phyloP scores from a whole-genome alignment of 768 basidiomycete genomes.

The Amanita muscaria region DNA sequence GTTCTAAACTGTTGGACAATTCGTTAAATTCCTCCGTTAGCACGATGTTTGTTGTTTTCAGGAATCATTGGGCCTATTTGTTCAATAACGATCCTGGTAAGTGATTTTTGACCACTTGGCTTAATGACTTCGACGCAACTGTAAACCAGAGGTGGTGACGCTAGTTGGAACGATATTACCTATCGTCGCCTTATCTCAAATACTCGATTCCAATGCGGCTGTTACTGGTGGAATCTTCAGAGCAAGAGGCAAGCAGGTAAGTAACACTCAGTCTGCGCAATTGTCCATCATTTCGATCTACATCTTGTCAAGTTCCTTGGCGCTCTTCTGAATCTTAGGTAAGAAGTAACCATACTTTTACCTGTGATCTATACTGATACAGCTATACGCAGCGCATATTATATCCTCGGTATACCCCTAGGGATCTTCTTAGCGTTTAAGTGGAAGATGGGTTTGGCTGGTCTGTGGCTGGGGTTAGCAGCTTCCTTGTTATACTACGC shows the following conservation, averaged over 20 bases:
- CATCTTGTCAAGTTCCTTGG: too few relatives aligned
- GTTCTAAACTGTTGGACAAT: not conserved
- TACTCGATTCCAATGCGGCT: constrained; percentile 70
- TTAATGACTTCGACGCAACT: constrained; percentile 3
- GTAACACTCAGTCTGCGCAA: constrained; percentile 9
- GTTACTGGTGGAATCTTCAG: constrained; percentile 74
- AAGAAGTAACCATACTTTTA: constrained; percentile 11
- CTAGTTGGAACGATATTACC: constrained; percentile 67
- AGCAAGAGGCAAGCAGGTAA: constrained; percentile 69
- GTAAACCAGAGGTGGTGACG: constrained; percentile 42
- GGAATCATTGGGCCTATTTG: constrained; percentile 59
- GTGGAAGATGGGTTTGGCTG: too few relatives aligned
- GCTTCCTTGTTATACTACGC: too few relatives aligned
- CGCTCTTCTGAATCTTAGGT: too few relatives aligned
- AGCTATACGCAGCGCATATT: constrained; percentile 57
- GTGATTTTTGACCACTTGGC: constrained; percentile 15
- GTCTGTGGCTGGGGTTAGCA: too few relatives aligned
- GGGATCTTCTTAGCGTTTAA: too few relatives aligned
- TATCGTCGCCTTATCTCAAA: constrained; percentile 70
- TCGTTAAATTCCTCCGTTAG: constrained; percentile 22
- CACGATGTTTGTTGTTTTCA: constrained; percentile 47
- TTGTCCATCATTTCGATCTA: constrained; percentile 1
- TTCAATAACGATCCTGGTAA: constrained; percentile 62
- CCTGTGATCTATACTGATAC: not conserved
- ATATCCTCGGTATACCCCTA: too few relatives aligned